Base-by-base conservation (phyloP, 805 yeast genomes). In the Zygoascus ofunaensis region DNA sequence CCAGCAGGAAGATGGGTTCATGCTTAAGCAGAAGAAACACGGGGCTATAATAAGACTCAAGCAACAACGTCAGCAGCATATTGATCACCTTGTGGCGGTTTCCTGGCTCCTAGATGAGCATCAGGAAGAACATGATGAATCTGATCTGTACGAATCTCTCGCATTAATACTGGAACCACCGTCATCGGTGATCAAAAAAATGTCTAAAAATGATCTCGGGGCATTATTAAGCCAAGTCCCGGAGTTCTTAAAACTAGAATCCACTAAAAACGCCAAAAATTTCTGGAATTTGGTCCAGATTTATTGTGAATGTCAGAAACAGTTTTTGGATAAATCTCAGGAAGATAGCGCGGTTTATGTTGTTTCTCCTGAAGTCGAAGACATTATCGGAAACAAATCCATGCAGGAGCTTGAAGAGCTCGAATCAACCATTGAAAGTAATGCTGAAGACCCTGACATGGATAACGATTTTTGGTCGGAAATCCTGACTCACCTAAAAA, bases 381-480 rank as follows among this genome's bases (percentile, higher is more conserved):
- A 50, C 5, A 30, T 62, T 10, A 45, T 63, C 2, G 40, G 45
- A 14, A 59, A 49, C 19, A 59, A 61, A 44, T 42, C 54, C 5
- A 41, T 44, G 30, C 49, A 45, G 12, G 63, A 57, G 20, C 46
- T 62, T 5, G 47, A 35, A 12, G 50, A 43, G 4, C 41, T 61
- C 14, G 57, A 58, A 43, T 18, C 26, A 4, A 37, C 49, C 15
- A 51, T 58, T 17, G 38, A 46, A 14, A 49, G 49, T 23, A 48
- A 45, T 3, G 45, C 47, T 1, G 4, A 8, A 17, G 21, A 15
- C 18, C 15, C 32, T 3, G 18, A 34, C 12, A 42, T 56, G 7
- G 62, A 60, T 36, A 47, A 49, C 4, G 61, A 55, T 34, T 60
- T 60, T 41, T 60, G 65, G 65, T 41, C 42, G 12, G 54, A 46